phyloP scores from a whole-genome alignment of 164 flowering plant genomes.

The Buxus sempervirens region DNA sequence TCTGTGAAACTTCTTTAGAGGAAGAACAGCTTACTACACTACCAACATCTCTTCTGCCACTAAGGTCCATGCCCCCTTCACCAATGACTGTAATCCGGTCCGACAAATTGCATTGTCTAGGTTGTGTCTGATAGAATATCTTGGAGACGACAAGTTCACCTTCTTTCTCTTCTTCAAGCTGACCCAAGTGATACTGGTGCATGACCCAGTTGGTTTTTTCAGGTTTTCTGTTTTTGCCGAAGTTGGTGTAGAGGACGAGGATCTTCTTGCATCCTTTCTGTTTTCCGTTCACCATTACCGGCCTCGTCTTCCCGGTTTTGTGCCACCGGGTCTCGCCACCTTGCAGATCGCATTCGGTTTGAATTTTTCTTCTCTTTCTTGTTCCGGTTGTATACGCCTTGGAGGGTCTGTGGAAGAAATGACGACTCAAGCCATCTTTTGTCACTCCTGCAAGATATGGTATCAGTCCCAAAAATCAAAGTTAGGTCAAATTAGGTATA shows the following conservation, averaged over 20 bases:
- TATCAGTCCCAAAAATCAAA: constrained; percentile 27
- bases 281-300: constrained; percentile 87
- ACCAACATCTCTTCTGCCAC: constrained; percentile 44
- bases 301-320: constrained; percentile 96
- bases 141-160: constrained; percentile 98
- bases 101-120: constrained; percentile 86
- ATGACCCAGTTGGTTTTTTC: constrained; percentile 99
- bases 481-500: constrained; percentile 60
- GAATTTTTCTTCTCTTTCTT: constrained; percentile 90
- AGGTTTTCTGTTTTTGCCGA: constrained; percentile 90
- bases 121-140: constrained; percentile 97
- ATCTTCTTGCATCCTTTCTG: constrained; percentile 99
- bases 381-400: constrained; percentile 99
- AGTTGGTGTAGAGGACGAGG: constrained; percentile 89
- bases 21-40: constrained; percentile 55
- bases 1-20: constrained; percentile 40
- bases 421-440: constrained; percentile 91
- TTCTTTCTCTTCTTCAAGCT: constrained; percentile 91
- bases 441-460: constrained; percentile 66
- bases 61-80: constrained; percentile 36
- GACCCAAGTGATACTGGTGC: constrained; percentile 98
- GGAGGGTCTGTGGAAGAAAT: constrained; percentile 98
- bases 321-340: constrained; percentile 99
- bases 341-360: constrained; percentile 87
- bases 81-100: constrained; percentile 32